Evolutionary conservation across 2,329 filamentous ascomycete genomes (phyloP), one percentile per base, ranked within the genome.

Genomic region (Colletotrichum cereale): DNA sequence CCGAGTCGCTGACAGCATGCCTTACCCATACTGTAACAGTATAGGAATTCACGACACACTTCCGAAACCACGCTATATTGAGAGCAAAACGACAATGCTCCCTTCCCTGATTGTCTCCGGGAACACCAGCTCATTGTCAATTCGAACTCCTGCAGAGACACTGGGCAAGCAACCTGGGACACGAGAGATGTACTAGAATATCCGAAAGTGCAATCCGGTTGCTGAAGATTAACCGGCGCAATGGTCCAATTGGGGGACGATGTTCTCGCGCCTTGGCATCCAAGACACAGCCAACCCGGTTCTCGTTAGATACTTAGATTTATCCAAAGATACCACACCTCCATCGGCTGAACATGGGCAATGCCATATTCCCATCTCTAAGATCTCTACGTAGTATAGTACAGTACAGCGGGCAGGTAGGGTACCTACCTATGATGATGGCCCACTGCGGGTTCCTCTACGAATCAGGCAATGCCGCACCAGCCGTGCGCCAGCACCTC

Each of bases 381-480:
- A 16, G 8, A 24, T 24, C 48, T 29, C n/a, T n/a, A n/a, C n/a
- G n/a, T n/a, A n/a, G 48, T 18, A 29, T 24, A 24, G 24, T 7
- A 21, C 16, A 2, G 40, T 42, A 42, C 3, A 2, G 1, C 7
- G 11, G 38, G 16, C 3, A 42, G 40, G 40, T 42, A 44, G 26
- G 24, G n/a, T 50, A 3, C 24, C 24, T 50, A 16, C 24, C 24
- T 48, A 21, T 16, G 8, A 34, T 36, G 14, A 31, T 26, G 60
- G 21, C 18, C 66, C 66, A 52, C 34, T 58, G 29, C 44, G 66
- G 44, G 31, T 16, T 67, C 38, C 31, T 48, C 56, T 53, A 61
- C 62, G 40, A 61, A 70, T 56, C 44, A 38, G 67, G 67, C 67
- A 70, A 66, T 42, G 62, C 56, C 67, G 66, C 62, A 50, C 63